phyloP scores from a whole-genome alignment of 306 rosid species.

The Rubus idaeus region DNA sequence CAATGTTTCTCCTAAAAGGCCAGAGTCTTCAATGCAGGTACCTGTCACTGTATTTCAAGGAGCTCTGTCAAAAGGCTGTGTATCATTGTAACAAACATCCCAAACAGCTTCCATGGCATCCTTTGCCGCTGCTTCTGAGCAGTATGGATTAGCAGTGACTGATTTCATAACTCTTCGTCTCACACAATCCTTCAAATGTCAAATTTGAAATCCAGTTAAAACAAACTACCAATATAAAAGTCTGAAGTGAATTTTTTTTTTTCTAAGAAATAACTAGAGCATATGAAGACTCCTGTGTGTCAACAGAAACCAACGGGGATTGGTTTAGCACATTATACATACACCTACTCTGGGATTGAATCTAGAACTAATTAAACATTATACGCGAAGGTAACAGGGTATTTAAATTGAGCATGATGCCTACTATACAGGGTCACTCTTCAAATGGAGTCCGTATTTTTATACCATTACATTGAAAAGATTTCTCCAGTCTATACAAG shows the following conservation, averaged over 20 bases:
- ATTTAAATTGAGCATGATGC: background rate
- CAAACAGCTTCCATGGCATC: slow-evolving; percentile 91
- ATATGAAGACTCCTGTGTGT: too few relatives aligned
- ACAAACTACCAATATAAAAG: background rate
- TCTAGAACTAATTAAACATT: background rate
- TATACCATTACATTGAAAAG: background rate
- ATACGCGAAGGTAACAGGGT: background rate
- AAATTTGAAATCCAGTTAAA: slow-evolving; percentile 20
- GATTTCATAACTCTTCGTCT: slow-evolving; percentile 82
- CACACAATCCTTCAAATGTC: slow-evolving; percentile 70
- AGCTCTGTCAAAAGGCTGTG: slow-evolving; percentile 76
- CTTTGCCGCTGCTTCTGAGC: slow-evolving; percentile 61
- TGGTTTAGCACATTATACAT: background rate
- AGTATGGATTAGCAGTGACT: slow-evolving; percentile 52
- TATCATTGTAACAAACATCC: slow-evolving; percentile 88
- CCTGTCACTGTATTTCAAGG: slow-evolving; percentile 39
- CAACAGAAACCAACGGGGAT: background rate
- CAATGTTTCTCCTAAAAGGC: slow-evolving; percentile 17
- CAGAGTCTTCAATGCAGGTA: slow-evolving; percentile 8
- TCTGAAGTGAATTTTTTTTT: background rate
- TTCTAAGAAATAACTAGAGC: background rate
- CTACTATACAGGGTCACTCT: background rate
- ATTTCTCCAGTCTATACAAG: too few relatives aligned
- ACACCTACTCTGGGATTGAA: background rate
- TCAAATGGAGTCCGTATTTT: background rate